Evolutionary conservation across 352 stramenopile genomes (phyloP), one percentile per base, ranked within the genome.

Genomic region (Globisporangium orthogonon): DNA sequence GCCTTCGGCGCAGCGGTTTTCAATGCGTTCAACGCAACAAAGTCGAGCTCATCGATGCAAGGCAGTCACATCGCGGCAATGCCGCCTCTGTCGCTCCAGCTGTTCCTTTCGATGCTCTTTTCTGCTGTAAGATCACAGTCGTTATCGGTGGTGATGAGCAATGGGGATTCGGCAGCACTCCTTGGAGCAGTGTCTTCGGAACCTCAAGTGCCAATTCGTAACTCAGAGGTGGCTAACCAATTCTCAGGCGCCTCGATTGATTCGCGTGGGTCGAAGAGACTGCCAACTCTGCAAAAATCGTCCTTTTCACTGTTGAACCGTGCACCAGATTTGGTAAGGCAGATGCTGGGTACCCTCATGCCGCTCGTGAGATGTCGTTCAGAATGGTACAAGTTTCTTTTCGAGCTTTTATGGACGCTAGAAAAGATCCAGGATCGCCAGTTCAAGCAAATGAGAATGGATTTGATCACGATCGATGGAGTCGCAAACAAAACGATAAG

Each of bases 1-100:
- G 62, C 59, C 3, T 50, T 71, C 1, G 76, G 72, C 39, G 66
- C 64, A 17, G 66, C 66, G 1, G 61, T 85, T 11, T 83, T 78
- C 50, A 85, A 69, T 29, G 56, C 65, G 11, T 71, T 84, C 52
- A 87, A 83, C 37, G 18, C 18, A 1, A 54, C 33, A 10, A 37
- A 37, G 9, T 30, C 18, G 3, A 4, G 7, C 11, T 7, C 3
- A 10, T 23, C 6, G 2, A 7, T 6, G n/a, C 30, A 43, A 3
- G 18, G 63, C 17, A 6, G 15, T n/a, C 35, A 18, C 7, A 29
- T 4, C 14, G 52, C 37, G 28, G 10, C 33, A 17, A 65, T 63
- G 4, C 63, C 69, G 29, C 57, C 60, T 17, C 47, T 79, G 40
- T 58, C 58, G 43, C 58, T 79, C 30, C 60, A 71, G 15, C 43